phyloP scores from a whole-genome alignment of 441 rosid genomes.

The Geranium incanum region DNA sequence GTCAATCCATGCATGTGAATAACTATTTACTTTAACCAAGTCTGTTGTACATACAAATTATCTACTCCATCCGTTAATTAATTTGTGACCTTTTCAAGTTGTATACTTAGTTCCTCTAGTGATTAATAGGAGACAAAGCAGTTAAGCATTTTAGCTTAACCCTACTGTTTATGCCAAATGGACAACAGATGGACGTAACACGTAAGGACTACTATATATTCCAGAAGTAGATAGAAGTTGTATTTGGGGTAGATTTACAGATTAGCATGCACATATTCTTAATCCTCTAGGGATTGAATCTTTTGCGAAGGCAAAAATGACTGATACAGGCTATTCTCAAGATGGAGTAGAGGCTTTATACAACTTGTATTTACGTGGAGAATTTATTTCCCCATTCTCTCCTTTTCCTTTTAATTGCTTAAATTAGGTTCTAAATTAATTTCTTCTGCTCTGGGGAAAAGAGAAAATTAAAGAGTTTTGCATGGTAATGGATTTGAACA shows the following conservation, averaged over 20 bases:
- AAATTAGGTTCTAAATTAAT: background rate
- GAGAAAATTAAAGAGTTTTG: background rate
- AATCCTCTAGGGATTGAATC: background rate
- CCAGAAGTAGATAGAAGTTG: background rate
- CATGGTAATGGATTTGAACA: background rate
- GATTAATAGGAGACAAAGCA: background rate
- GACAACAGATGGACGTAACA: background rate
- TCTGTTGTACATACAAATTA: too few species aligned
- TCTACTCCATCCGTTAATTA: too few species aligned
- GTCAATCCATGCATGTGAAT: background rate
- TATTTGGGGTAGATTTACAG: background rate
- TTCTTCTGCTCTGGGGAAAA: background rate
- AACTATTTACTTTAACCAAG: too few species aligned
- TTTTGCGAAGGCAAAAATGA: background rate
- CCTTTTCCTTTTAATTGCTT: background rate
- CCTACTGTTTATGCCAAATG: background rate
- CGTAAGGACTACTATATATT: background rate
- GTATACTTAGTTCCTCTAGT: background rate
- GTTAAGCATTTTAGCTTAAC: constrained; percentile 1
- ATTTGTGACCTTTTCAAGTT: constrained; percentile 13
- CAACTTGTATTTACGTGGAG: background rate
- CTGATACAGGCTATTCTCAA: background rate
- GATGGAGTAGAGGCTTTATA: background rate
- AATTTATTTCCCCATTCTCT: background rate
- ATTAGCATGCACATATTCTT: background rate